Evolutionary conservation across 225 moss, liverwort and hornwort genomes (phyloP).

Genomic region (Asterella californica): DNA sequence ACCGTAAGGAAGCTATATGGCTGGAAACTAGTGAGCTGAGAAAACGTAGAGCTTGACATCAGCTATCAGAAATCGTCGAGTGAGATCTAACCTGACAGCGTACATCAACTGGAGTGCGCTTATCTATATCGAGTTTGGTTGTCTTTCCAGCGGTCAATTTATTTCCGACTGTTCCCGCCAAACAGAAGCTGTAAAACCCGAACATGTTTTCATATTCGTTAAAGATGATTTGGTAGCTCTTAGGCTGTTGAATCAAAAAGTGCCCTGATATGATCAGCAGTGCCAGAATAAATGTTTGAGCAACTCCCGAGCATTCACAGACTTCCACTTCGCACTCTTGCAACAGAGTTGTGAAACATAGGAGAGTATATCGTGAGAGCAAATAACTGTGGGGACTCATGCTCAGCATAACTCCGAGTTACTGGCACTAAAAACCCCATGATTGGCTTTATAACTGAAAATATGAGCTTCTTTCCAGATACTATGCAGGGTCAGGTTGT

Average conservation of each 20-base stretch:
- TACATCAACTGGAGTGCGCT: constrained; percentile 86
- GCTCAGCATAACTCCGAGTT: not conserved
- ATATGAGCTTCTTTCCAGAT: not conserved
- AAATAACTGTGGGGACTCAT: too few relatives aligned
- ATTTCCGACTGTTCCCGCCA: constrained; percentile 95
- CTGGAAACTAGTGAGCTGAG: not conserved
- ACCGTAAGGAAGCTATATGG: too few relatives aligned
- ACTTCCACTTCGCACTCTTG: not conserved
- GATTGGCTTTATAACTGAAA: not conserved
- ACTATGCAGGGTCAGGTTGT: not conserved
- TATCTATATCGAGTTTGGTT: constrained; percentile 83
- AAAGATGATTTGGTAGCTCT: not conserved
- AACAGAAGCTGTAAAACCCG: constrained; percentile 66
- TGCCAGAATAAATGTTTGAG: too few relatives aligned
- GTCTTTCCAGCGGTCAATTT: constrained; percentile 86
- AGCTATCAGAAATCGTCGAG: not conserved
- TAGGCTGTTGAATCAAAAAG: too few relatives aligned
- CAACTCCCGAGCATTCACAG: not conserved
- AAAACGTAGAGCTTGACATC: not conserved
- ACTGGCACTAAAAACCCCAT: not conserved
- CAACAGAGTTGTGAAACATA: not conserved
- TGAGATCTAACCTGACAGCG: constrained; percentile 77
- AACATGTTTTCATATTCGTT: not conserved
- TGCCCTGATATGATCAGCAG: too few relatives aligned
- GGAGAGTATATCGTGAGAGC: too few relatives aligned